Conservation (phyloP, 306 rosid species). For the Gastrolobium villosum region DNA sequence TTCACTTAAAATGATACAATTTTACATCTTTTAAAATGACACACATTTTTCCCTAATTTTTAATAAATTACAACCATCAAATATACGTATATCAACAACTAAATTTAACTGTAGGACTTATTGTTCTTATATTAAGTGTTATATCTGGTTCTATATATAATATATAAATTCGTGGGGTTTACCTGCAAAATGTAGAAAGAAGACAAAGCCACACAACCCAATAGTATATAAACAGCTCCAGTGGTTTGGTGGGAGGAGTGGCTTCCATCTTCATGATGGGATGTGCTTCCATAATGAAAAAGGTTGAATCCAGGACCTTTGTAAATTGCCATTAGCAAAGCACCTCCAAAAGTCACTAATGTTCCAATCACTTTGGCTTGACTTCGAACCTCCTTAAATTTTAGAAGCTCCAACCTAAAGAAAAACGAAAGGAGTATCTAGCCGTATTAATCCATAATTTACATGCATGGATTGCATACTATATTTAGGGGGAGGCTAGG, state of each 20-base stretch:
- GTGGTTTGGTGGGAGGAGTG: slow-evolving; percentile 47
- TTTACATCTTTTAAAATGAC: no score
- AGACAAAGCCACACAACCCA: slow-evolving; percentile 74
- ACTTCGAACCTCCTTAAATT: slow-evolving; percentile 57
- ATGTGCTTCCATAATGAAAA: slow-evolving; percentile 48
- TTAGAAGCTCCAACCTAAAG: slow-evolving; percentile 60
- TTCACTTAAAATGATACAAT: no score
- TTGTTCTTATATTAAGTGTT: no score
- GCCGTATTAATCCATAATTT: background rate
- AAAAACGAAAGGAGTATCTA: background rate
- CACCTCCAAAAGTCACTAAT: slow-evolving; percentile 71
- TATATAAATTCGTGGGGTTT: background rate
- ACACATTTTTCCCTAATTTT: no score
- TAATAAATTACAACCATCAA: no score
- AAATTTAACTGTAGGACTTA: no score
- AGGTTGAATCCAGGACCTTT: slow-evolving; percentile 69
- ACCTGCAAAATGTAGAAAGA: slow-evolving; percentile 72
- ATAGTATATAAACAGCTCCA: slow-evolving; percentile 65
- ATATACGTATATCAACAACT: no score
- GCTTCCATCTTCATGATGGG: slow-evolving; percentile 10
- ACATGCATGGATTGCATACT: background rate
- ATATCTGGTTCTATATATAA: no score
- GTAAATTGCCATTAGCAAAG: slow-evolving; percentile 74
- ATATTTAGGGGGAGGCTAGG: no score
- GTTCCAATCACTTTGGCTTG: slow-evolving; percentile 78